Conservation (phyloP, 1,284 basidiomycete species). For the Apiotrichum veenhuisii region DNA sequence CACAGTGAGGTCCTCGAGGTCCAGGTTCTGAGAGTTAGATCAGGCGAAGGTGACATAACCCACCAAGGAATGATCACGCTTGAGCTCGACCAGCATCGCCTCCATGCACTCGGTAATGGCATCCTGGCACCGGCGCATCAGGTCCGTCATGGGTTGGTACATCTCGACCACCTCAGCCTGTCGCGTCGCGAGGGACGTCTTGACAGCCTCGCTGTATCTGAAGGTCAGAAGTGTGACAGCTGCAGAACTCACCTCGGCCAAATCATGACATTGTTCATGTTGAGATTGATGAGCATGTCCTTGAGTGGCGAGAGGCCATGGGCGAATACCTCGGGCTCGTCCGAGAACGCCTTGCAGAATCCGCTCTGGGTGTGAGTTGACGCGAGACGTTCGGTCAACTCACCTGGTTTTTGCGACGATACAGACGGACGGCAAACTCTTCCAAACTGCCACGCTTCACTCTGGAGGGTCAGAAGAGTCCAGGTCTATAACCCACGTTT, state of each 20-base stretch:
- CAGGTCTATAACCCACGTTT: slow-evolving; percentile 58
- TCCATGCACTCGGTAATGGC: slow-evolving; percentile 95
- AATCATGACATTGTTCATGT: slow-evolving; percentile 79
- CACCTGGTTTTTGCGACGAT: slow-evolving; percentile 73
- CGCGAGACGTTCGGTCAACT: slow-evolving; percentile 5
- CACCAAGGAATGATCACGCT: slow-evolving; percentile 79
- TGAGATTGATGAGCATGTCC: slow-evolving; percentile 88
- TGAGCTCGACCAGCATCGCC: slow-evolving; percentile 82
- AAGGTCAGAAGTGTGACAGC: neutral
- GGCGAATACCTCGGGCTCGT: slow-evolving; percentile 91
- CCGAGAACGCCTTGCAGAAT: slow-evolving; percentile 95
- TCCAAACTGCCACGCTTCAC: slow-evolving; percentile 79
- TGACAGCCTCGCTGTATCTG: slow-evolving; percentile 86
- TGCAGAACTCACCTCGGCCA: slow-evolving; percentile 69
- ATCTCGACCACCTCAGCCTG: slow-evolving; percentile 90
- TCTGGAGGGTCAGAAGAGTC: slow-evolving; percentile 49
- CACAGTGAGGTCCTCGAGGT: slow-evolving; percentile 87
- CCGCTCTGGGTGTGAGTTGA: slow-evolving; percentile 56
- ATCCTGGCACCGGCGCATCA: slow-evolving; percentile 87
- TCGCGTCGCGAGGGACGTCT: slow-evolving; percentile 70
- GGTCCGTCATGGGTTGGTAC: slow-evolving; percentile 76
- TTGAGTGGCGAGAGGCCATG: slow-evolving; percentile 86
- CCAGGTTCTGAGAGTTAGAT: slow-evolving; percentile 59
- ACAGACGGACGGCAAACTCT: slow-evolving; percentile 85
- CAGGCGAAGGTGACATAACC: slow-evolving; percentile 21